Evolutionary conservation across 1,139 yeast genomes (phyloP).

Genomic region (Protomyces inundatus): DNA sequence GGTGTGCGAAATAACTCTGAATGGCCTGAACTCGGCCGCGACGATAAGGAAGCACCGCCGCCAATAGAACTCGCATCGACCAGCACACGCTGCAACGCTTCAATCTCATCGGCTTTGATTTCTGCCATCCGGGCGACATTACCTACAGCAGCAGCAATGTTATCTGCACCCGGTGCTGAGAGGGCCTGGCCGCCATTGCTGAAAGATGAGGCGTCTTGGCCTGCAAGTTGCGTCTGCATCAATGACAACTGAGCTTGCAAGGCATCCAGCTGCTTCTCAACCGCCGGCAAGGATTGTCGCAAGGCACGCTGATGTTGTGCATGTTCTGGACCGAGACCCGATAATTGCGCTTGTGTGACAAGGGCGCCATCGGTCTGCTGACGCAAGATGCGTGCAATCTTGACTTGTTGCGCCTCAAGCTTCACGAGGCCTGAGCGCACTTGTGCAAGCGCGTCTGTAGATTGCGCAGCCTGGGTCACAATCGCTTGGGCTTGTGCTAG

Average conservation of each 20-base stretch:
- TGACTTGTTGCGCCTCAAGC: conserved; percentile 26
- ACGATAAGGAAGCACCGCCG: background rate
- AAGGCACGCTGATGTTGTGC: conserved; percentile 23
- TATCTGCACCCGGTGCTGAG: background rate
- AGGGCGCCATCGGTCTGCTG: conserved; percentile 22
- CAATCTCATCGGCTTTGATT: background rate
- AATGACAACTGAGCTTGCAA: conserved; percentile 19
- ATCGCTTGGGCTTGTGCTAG: background rate
- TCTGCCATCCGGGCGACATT: background rate
- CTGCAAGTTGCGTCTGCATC: conserved; percentile 18
- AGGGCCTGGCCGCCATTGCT: background rate
- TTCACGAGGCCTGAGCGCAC: conserved; percentile 10
- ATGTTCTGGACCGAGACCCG: conserved; percentile 27
- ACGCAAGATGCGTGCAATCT: conserved; percentile 22
- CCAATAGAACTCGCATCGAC: background rate
- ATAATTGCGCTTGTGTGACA: conserved; percentile 4
- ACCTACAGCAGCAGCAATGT: background rate
- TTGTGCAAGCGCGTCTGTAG: background rate
- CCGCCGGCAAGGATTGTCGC: conserved; percentile 7
- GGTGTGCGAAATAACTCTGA: background rate
- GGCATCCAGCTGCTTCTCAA: conserved; percentile 16
- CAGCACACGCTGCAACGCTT: background rate
- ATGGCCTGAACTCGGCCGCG: background rate
- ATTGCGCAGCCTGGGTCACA: background rate
- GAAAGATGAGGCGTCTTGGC: background rate